These are phyloP conservation scores for Phytopythium aichiense DNA, from an alignment of 352 stramenopile species.

Conservation along the genomic window DNA sequence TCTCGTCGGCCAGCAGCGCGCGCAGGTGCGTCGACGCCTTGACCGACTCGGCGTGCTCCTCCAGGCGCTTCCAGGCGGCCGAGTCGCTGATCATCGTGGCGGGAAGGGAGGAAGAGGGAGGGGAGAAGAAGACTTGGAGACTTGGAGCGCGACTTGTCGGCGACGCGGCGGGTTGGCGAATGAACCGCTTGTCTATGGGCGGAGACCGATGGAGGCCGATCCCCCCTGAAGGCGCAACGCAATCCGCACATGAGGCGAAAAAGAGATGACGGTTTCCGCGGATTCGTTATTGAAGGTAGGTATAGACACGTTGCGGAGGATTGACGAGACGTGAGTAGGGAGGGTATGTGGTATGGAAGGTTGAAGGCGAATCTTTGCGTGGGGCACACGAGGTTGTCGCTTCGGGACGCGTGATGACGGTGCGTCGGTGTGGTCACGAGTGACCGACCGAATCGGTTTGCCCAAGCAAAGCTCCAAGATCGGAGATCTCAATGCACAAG, in stretches of 20 bases:
- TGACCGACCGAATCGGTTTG: neutral
- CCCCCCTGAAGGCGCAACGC: slow-evolving; percentile 3
- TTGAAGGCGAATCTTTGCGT: slow-evolving; percentile 3
- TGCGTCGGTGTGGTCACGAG: neutral
- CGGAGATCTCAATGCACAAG: neutral
- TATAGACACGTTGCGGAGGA: neutral
- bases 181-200: neutral
- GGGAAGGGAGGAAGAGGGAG: slow-evolving; percentile 7
- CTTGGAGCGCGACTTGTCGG: neutral
- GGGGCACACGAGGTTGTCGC: neutral
- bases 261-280: neutral
- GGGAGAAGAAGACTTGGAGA: neutral
- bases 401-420: slow-evolving; percentile 2
- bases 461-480: neutral
- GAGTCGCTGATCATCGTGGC: slow-evolving; percentile 68
- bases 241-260: neutral
- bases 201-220: neutral
- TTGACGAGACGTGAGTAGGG: neutral
- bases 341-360: neutral
- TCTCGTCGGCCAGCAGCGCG: slow-evolving; percentile 86
- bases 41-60: slow-evolving; percentile 74
- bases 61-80: slow-evolving; percentile 64
- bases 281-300: neutral
- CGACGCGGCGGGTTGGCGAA: slow-evolving; percentile 15
- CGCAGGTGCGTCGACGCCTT: slow-evolving; percentile 85